Base-by-base conservation (phyloP, 176 grass and related monocot genomes). In the Carex myosuroides region DNA sequence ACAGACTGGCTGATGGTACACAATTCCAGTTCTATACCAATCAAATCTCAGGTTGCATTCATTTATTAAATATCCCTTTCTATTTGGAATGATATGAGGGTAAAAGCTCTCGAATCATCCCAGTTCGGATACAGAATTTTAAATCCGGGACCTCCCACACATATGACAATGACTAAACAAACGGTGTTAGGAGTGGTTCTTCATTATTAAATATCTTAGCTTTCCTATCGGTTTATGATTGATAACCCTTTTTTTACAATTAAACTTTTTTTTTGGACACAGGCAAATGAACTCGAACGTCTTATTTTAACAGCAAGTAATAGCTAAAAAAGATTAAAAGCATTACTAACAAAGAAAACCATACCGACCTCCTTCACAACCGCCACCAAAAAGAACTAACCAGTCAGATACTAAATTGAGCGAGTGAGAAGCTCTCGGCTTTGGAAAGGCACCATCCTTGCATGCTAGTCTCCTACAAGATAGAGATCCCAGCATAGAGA, bases 351-450 rank as follows among this genome's bases (percentile, higher is more conserved):
- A 60, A 13, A 13, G 37, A 64, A 85, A 78, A 73, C 54, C 32
- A 66, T 84, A 52, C 37, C 14, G 66, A 95, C 95, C 95, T 98
- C 95, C 92, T 89, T 98, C 91, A 50, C 85, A 93, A 70, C 92
- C 95, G 35, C 92, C 92, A 24, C 95, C 95, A 58, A 98, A 93
- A 83, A 98, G 86, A 80, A 95, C 80, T 39, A 98, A 90, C 92
- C 95, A 97, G 21, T 88, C 92, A 26, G 89, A 84, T 68, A 95
- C 88, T 24, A 98, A 89, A 83, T 91, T 95, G n/a, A 98, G 86
- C 18, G 95, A 98, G 88, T 95, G 95, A 55, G 95, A 98, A 63
- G 92, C 95, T 41, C 92, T 85, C 3, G 92, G 92, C 39, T 82
- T 82, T 4, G 95, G 92, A 71, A 85, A 90, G 85, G 62, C 39